Evolutionary conservation across 1,284 basidiomycete species (phyloP).

Genomic region (Pyrrhoderma lamaoense): DNA sequence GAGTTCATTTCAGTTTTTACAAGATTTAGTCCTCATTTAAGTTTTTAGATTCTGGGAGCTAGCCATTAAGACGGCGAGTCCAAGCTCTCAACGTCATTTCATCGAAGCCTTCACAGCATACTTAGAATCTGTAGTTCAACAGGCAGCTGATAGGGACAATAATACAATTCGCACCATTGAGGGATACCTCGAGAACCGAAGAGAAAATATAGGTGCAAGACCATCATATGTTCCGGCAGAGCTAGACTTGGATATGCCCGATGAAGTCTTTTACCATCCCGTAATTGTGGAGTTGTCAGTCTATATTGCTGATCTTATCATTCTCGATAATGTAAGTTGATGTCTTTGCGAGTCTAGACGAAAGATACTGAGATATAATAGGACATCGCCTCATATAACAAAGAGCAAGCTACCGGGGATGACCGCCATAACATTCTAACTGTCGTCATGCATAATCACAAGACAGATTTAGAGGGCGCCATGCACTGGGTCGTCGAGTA

Average conservation of each 20-base stretch:
- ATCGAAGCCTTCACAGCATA: slow-evolving; percentile 48
- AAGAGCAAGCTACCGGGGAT: slow-evolving; percentile 5
- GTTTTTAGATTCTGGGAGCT: slow-evolving; percentile 43
- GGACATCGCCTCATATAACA: slow-evolving; percentile 11
- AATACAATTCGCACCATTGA: slow-evolving; percentile 45
- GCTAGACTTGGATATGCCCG: slow-evolving; percentile 44
- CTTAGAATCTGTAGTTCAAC: slow-evolving; percentile 46
- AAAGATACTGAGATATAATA: neutral
- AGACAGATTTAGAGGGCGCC: neutral
- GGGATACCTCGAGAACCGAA: slow-evolving; percentile 47
- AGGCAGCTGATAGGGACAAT: slow-evolving; percentile 44
- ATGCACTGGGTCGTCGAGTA: neutral
- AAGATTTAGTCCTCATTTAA: slow-evolving; percentile 2
- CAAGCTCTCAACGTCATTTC: slow-evolving; percentile 47
- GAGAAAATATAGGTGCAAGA: slow-evolving; percentile 52
- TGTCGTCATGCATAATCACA: slow-evolving; percentile 1
- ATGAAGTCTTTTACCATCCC: slow-evolving; percentile 45
- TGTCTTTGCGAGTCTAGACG: neutral
- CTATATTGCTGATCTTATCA: slow-evolving; percentile 49
- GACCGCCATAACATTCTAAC: slow-evolving; percentile 11
- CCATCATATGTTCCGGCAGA: slow-evolving; percentile 55
- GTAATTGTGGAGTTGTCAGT: slow-evolving; percentile 45
- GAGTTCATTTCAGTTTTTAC: neutral
- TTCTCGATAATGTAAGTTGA: slow-evolving; percentile 49
- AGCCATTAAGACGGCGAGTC: slow-evolving; percentile 40